A percentile compares a stretch with the other conserved stretches of the same genome.
These are phyloP conservation scores for Leishmania arabica DNA, from an alignment of 208 protist species.

Conservation along the genomic window DNA sequence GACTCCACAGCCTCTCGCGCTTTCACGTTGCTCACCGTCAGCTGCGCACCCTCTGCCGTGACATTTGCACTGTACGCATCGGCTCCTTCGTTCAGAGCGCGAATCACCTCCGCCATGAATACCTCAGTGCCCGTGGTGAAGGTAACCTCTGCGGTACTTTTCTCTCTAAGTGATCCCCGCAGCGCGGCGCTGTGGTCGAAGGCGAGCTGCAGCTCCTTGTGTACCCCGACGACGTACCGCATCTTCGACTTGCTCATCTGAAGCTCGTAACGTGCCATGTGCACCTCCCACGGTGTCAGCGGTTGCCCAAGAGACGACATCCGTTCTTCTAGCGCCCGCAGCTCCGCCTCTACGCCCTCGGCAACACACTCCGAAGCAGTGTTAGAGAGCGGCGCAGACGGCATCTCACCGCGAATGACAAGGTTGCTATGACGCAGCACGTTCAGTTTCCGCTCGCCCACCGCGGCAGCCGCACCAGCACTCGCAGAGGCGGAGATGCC, in stretches of 20 bases:
- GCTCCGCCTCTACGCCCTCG: constrained; percentile 35
- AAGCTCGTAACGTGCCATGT: constrained; percentile 82
- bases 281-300: constrained; percentile 45
- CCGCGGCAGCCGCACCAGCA: neutral
- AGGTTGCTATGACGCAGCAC: constrained; percentile 82
- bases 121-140: constrained; percentile 23
- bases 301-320: constrained; percentile 48
- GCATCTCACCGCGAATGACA: constrained; percentile 78
- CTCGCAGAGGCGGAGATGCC: neutral
- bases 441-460: constrained; percentile 28
- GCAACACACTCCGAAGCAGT: neutral
- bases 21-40: constrained; percentile 40
- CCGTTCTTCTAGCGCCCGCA: constrained; percentile 51
- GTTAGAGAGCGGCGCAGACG: constrained; percentile 16
- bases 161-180: neutral
- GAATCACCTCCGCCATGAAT: constrained; percentile 54
- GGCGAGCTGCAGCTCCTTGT: constrained; percentile 66
- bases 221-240: constrained; percentile 87
- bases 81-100: constrained; percentile 46
- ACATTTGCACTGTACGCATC: constrained; percentile 22
- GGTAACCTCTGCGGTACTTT: neutral
- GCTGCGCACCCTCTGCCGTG: neutral
- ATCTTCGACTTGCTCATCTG: constrained; percentile 63
- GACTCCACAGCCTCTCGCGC: constrained; percentile 28
- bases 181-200: constrained; percentile 49